These are phyloP conservation scores for Daldinia vernicosa DNA, from an alignment of 495 filamentous ascomycete genomes.

Conservation along the genomic window DNA sequence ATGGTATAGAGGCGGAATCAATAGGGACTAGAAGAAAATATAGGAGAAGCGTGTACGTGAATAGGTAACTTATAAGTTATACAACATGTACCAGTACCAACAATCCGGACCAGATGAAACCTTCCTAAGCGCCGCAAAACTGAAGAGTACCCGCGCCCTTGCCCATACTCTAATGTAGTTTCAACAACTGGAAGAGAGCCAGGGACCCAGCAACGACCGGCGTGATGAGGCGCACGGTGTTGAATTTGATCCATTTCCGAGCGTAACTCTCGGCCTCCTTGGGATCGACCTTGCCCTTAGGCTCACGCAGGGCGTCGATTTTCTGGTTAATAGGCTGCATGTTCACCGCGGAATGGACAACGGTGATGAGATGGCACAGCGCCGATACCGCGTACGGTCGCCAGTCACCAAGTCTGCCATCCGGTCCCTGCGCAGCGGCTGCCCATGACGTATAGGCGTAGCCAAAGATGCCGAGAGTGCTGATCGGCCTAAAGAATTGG, in stretches of 20 bases:
- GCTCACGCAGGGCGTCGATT: constrained; percentile 50
- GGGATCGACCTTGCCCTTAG: constrained; percentile 44
- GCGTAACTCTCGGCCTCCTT: constrained; percentile 51
- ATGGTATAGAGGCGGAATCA: neutral
- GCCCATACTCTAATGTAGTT: constrained; percentile 14
- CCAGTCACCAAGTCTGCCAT: constrained; percentile 49
- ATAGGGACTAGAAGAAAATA: neutral
- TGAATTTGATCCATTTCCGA: constrained; percentile 50
- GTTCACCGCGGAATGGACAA: constrained; percentile 59
- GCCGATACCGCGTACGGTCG: constrained; percentile 51
- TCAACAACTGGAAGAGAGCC: constrained; percentile 50
- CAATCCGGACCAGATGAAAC: neutral
- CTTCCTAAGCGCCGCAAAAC: neutral
- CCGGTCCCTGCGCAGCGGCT: constrained; percentile 27
- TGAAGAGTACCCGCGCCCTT: neutral
- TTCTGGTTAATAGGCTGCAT: constrained; percentile 62
- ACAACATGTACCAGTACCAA: neutral
- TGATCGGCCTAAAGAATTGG: constrained; percentile 60
- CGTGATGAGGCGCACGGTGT: constrained; percentile 50
- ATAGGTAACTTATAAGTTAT: neutral
- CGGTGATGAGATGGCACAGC: constrained; percentile 52
- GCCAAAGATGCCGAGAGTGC: constrained; percentile 56
- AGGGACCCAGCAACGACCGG: constrained; percentile 53
- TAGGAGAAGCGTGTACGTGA: neutral
- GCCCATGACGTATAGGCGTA: constrained; percentile 53